Base-by-base conservation (phyloP, 257 asterid species). In the Fraxinus americana region DNA sequence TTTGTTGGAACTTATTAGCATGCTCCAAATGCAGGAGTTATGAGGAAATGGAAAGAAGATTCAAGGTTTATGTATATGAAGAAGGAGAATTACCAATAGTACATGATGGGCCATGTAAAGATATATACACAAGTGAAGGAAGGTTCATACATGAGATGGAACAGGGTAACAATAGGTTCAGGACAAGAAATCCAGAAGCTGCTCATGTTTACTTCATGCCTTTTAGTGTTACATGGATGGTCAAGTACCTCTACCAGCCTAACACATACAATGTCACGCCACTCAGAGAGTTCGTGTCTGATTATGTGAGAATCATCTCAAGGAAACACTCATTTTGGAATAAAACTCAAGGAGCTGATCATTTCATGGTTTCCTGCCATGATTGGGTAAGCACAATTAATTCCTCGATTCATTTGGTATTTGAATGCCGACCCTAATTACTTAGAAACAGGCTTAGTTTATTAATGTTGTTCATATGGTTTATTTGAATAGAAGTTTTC, bases 321-420 rank as follows among this genome's bases (percentile, higher is more conserved):
- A 83, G 87, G 10, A 92, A 90, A 78, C 88, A 96, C 79, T 89
- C 97, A 50, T 93, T 90, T 81, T 96, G 99, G 99, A 96, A 92
- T 76, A 85, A 81, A 67, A 87, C 86, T 72, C 94, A 84, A 71
- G 99, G 99, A 50, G 98, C 99, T 78, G 98, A 96, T 70, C 99
- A 96, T 73, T 93, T 96, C 92, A 93, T 96, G 98, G 92, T 96
- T 65, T 86, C 99, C 36, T 96, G 99, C 89, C 99, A 96, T 83
- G 99, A 96, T 67, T 96, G 98, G 98, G 99, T 96, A 81, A 76
- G 91, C 74, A 71, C 25, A n/a, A 0, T 48, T 29, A 35, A 50
- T 30, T 63, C 19, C 45, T 30, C 12, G 27, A 41, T 78, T 8
- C 30, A 50, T 32, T 25, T 34, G 10, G 3, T 3, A 41, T 13